Conservation (phyloP, 495 filamentous ascomycete genomes). For the Peziza echinospora region DNA sequence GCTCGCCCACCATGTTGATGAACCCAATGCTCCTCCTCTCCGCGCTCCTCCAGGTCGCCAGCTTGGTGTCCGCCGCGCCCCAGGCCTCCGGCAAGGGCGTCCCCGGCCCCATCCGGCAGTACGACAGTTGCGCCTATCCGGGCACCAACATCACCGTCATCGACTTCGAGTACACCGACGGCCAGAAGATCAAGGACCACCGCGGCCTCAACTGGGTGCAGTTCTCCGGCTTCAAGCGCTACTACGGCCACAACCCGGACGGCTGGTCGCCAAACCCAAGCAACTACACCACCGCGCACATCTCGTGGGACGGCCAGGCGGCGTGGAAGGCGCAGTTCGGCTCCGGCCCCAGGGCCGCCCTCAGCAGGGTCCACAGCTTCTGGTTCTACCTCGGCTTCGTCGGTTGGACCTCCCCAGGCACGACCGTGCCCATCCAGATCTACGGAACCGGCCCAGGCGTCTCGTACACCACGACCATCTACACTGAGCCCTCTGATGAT, state of each 20-base stretch:
- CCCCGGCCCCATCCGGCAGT: not conserved
- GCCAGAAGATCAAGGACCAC: not conserved
- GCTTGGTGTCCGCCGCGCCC: no score
- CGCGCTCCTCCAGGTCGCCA: no score
- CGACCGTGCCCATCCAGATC: not conserved
- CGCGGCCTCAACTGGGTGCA: constrained; percentile 1
- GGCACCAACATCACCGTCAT: not conserved
- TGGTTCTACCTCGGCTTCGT: not conserved
- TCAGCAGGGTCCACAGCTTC: not conserved
- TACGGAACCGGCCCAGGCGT: no score
- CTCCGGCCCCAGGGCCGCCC: not conserved
- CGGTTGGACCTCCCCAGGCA: not conserved
- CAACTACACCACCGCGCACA: constrained; percentile 2
- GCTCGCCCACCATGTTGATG: no score
- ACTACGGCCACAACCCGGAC: not conserved
- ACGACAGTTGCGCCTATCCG: constrained; percentile 1
- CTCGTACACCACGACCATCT: not conserved
- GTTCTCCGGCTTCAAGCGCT: constrained; percentile 1
- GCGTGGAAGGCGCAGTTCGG: not conserved
- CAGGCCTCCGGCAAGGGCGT: no score
- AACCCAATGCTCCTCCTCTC: no score
- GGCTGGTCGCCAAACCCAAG: constrained; percentile 6
- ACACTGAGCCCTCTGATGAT: not conserved
- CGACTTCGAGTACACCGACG: constrained; percentile 3
- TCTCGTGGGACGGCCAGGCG: not conserved